Percentiles rank a stretch among this genome's conserved stretches.
Conservation (phyloP, 495 filamentous ascomycete genomes). For the Aspergillus affinis region DNA sequence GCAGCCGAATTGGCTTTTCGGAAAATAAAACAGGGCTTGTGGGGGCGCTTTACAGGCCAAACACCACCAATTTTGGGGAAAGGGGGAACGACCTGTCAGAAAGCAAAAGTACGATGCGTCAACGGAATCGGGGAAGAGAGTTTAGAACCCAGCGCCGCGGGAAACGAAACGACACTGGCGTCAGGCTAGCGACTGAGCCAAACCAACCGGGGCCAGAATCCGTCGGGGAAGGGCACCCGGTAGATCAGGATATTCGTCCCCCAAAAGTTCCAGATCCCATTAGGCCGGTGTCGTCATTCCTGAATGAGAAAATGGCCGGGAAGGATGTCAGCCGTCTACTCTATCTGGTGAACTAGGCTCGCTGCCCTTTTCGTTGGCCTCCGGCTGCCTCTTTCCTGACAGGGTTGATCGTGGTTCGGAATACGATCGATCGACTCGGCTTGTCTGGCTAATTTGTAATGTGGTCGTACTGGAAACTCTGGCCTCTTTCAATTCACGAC, state of each 20-base stretch:
- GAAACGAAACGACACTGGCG: slow-evolving; percentile 6
- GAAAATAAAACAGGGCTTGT: slow-evolving; percentile 15
- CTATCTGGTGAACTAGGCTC: background rate
- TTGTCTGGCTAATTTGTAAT: background rate
- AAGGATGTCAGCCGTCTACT: slow-evolving; percentile 1
- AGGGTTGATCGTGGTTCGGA: slow-evolving; percentile 8
- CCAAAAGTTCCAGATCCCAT: slow-evolving; percentile 22
- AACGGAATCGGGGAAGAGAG: slow-evolving; percentile 6
- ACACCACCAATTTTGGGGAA: background rate
- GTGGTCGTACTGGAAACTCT: background rate
- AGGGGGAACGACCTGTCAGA: slow-evolving; percentile 10
- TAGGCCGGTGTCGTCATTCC: slow-evolving; percentile 5
- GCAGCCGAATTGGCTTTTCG: slow-evolving; percentile 15
- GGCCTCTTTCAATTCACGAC: background rate
- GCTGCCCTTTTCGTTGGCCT: background rate
- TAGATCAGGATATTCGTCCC: slow-evolving; percentile 24
- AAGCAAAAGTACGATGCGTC: slow-evolving; percentile 13
- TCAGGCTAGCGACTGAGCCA: slow-evolving; percentile 13
- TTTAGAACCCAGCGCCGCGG: slow-evolving; percentile 12
- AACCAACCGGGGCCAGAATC: slow-evolving; percentile 11
- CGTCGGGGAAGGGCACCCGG: slow-evolving; percentile 22
- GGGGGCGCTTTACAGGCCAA: slow-evolving; percentile 2
- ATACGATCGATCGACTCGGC: slow-evolving; percentile 8
- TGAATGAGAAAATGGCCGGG: slow-evolving; percentile 3
- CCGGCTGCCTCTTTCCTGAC: background rate